Evolutionary conservation across 768 basidiomycete species (phyloP).

Genomic region (Suillus fuscotomentosus): DNA sequence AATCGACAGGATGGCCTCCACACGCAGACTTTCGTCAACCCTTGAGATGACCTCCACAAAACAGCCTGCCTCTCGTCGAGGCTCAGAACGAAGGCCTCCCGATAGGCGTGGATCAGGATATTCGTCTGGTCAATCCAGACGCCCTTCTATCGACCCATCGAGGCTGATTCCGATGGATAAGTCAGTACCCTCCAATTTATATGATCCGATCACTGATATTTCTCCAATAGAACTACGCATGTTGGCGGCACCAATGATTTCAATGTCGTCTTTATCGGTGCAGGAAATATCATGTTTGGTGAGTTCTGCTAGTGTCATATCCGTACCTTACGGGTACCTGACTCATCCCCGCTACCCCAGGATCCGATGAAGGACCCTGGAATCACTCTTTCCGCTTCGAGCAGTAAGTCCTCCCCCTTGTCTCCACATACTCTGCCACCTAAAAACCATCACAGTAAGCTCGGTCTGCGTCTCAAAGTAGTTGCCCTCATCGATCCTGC

Average conservation of each 20-base stretch:
- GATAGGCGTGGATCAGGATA: slow-evolving; percentile 52
- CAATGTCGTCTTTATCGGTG: slow-evolving; percentile 94
- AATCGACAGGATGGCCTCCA: slow-evolving; percentile 10
- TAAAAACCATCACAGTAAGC: slow-evolving; percentile 57
- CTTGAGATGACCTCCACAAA: slow-evolving; percentile 33
- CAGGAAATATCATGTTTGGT: slow-evolving; percentile 99
- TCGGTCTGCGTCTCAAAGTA: slow-evolving; percentile 94
- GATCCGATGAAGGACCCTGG: slow-evolving; percentile 88
- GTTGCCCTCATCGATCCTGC: slow-evolving; percentile 93
- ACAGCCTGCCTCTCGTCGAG: slow-evolving; percentile 39
- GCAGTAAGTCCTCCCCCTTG: slow-evolving; percentile 51
- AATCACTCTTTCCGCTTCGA: slow-evolving; percentile 91
- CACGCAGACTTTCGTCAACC: slow-evolving; percentile 25
- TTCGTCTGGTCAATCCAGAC: slow-evolving; percentile 49
- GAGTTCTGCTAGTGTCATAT: slow-evolving; percentile 13
- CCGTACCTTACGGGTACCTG: not conserved
- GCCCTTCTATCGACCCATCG: slow-evolving; percentile 75
- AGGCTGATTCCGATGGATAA: slow-evolving; percentile 79
- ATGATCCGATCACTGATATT: slow-evolving; percentile 7
- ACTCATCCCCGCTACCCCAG: slow-evolving; percentile 35
- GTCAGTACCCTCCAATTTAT: slow-evolving; percentile 35
- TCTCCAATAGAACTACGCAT: slow-evolving; percentile 41
- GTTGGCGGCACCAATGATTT: slow-evolving; percentile 70
- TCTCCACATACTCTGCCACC: slow-evolving; percentile 3
- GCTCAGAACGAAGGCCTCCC: slow-evolving; percentile 41